A percentile compares a stretch with the other conserved stretches of the same genome.
These are phyloP conservation scores for Flueggea neowawraea DNA, from an alignment of 441 rosid genomes.

Conservation along the genomic window DNA sequence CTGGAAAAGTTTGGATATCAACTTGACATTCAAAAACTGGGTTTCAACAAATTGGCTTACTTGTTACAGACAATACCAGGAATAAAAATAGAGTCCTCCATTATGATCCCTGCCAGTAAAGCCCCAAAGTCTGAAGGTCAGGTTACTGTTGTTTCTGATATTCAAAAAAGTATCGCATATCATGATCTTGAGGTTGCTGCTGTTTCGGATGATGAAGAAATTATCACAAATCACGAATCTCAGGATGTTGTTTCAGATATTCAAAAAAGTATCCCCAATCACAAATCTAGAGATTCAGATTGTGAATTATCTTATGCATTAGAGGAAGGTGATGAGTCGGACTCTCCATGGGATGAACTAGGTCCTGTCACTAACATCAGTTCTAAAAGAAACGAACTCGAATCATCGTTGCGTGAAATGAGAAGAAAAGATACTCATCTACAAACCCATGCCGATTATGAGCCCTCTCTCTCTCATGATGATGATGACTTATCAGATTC, in stretches of 20 bases:
- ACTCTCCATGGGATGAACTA: constrained; percentile 61
- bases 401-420: constrained; percentile 8
- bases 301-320: constrained; percentile 23
- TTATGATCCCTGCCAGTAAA: constrained; percentile 38
- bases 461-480: constrained; percentile 45
- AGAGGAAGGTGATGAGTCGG: constrained; percentile 36
- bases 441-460: constrained; percentile 23
- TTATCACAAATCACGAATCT: too few species aligned
- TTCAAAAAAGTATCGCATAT: constrained; percentile 8
- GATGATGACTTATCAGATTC: constrained; percentile 53
- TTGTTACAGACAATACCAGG: constrained; percentile 56
- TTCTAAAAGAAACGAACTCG: constrained; percentile 13
- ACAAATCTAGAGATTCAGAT: constrained; percentile 14
- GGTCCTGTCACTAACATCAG: constrained; percentile 44
- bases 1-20: constrained; percentile 46
- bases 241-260: constrained; percentile 9
- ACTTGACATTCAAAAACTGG: constrained; percentile 47
- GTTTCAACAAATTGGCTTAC: constrained; percentile 42
- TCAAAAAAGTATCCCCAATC: constrained; percentile 7
- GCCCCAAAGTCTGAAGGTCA: constrained; percentile 9
- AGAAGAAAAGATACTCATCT: constrained; percentile 8
- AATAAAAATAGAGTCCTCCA: constrained; percentile 41
- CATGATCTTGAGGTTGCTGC: background rate
- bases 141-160: constrained; percentile 9
- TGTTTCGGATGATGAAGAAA: too few species aligned